Percentiles rank a stretch among this genome's conserved stretches.
phyloP scores from a whole-genome alignment of 2,329 filamentous ascomycete species.

The Fusarium tricinctum region DNA sequence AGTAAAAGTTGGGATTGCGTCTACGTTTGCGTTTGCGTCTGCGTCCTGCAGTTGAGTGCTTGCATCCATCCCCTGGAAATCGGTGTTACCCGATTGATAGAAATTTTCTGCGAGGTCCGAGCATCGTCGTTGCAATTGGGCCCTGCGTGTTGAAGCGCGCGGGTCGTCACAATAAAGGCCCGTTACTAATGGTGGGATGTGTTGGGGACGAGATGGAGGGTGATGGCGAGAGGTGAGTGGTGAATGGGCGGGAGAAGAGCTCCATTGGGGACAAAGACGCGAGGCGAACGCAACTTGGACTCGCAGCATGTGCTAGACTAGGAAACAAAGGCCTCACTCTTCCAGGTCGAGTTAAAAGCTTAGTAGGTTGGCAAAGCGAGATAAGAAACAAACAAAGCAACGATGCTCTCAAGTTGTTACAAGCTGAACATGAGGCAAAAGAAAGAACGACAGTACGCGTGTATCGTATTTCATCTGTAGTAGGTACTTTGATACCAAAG shows the following conservation, averaged over 20 bases:
- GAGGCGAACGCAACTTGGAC: neutral
- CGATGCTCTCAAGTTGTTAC: conserved; percentile 12
- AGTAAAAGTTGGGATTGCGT: conserved; percentile 2
- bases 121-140: conserved; percentile 7
- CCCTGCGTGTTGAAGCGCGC: conserved; percentile 39
- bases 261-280: conserved; percentile 8
- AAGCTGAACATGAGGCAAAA: conserved; percentile 21
- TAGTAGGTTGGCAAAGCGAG: conserved; percentile 10
- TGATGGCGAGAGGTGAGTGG: conserved; percentile 36
- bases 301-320: conserved; percentile 11
- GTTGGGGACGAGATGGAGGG: conserved; percentile 33
- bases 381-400: conserved; percentile 28
- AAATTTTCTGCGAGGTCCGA: conserved; percentile 21
- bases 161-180: conserved; percentile 39
- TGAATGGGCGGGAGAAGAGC: conserved; percentile 5
- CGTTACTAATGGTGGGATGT: conserved; percentile 31
- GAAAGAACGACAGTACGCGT: conserved; percentile 19
- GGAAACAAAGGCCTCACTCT: conserved; percentile 43
- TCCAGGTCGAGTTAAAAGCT: conserved; percentile 11
- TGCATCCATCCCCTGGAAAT: conserved; percentile 40
- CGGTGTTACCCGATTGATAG: conserved; percentile 36
- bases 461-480: neutral
- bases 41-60: conserved; percentile 38
- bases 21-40: neutral
- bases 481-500: no score